Conservation (phyloP, 2,329 filamentous ascomycete species). For the Phialocephala sp. region DNA sequence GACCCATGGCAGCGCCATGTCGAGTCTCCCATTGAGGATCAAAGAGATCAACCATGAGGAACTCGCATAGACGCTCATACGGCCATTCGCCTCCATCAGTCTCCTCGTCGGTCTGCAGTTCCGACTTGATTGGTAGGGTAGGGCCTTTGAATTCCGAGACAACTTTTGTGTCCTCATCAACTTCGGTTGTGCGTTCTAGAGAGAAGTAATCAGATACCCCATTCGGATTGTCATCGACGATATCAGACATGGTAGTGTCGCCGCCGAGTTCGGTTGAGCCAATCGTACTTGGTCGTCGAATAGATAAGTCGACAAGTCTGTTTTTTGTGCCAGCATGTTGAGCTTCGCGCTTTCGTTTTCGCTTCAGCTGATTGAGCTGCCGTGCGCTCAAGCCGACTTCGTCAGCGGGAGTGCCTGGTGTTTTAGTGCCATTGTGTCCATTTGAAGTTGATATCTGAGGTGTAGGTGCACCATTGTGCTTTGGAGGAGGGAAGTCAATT, state of each 20-base stretch:
- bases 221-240: slow-evolving; percentile 64
- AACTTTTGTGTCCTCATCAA: slow-evolving; percentile 90
- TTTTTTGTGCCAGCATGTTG: slow-evolving; percentile 90
- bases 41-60: slow-evolving; percentile 91
- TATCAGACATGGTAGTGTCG: slow-evolving; percentile 55
- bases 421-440: slow-evolving; percentile 48
- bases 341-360: slow-evolving; percentile 89
- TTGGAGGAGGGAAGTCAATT: slow-evolving; percentile 56
- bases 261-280: slow-evolving; percentile 27
- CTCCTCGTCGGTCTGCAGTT: slow-evolving; percentile 78
- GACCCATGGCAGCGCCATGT: slow-evolving; percentile 93
- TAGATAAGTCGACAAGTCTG: slow-evolving; percentile 85
- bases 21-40: slow-evolving; percentile 94
- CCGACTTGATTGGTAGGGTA: slow-evolving; percentile 79
- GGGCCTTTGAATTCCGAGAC: slow-evolving; percentile 95
- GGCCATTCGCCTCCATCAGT: slow-evolving; percentile 89
- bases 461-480: slow-evolving; percentile 35
- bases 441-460: slow-evolving; percentile 39
- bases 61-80: slow-evolving; percentile 91
- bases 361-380: slow-evolving; percentile 92
- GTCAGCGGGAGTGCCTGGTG: slow-evolving; percentile 52
- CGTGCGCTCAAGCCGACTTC: slow-evolving; percentile 83
- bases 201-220: slow-evolving; percentile 86
- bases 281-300: slow-evolving; percentile 51
- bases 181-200: slow-evolving; percentile 75